Percentiles rank a stretch among this genome's conserved stretches.
phyloP scores from a whole-genome alignment of 2,329 filamentous ascomycete genomes.

The Exophiala sp. region DNA sequence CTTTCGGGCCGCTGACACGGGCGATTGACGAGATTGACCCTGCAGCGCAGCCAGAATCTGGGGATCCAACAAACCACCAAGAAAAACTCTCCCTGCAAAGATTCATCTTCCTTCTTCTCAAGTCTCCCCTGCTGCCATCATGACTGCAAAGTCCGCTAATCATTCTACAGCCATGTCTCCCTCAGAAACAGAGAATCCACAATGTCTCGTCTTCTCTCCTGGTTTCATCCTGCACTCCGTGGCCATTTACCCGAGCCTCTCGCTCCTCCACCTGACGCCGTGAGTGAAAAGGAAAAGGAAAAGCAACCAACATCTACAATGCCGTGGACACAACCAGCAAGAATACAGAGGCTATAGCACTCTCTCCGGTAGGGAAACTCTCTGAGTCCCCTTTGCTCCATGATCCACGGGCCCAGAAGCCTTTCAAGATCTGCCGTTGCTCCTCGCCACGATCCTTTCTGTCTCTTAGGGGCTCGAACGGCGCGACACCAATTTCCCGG shows the following conservation, averaged over 20 bases:
- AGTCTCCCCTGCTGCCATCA: too few species aligned
- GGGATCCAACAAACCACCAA: too few species aligned
- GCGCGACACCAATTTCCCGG: slow-evolving; percentile 18
- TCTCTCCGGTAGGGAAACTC: not conserved
- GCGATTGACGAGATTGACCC: too few species aligned
- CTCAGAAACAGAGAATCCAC: not conserved
- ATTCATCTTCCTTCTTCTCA: not conserved
- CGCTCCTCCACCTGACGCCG: not conserved
- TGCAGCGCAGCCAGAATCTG: not conserved
- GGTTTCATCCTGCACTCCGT: not conserved
- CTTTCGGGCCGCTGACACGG: not conserved
- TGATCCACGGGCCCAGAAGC: not conserved
- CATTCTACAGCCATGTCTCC: not conserved
- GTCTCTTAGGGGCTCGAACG: not conserved
- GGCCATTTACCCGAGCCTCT: not conserved
- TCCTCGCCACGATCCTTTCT: not conserved
- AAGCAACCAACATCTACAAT: not conserved
- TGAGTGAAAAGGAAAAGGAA: not conserved
- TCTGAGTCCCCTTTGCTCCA: not conserved
- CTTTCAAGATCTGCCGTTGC: not conserved
- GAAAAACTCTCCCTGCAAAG: too few species aligned
- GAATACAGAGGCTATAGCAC: not conserved
- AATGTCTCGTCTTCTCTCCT: not conserved
- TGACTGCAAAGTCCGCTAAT: too few species aligned
- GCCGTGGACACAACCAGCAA: not conserved